Evolutionary conservation across 176 grass and related monocot species (phyloP), one percentile per base, ranked within the genome.

Genomic region (Rhynchospora breviuscula): DNA sequence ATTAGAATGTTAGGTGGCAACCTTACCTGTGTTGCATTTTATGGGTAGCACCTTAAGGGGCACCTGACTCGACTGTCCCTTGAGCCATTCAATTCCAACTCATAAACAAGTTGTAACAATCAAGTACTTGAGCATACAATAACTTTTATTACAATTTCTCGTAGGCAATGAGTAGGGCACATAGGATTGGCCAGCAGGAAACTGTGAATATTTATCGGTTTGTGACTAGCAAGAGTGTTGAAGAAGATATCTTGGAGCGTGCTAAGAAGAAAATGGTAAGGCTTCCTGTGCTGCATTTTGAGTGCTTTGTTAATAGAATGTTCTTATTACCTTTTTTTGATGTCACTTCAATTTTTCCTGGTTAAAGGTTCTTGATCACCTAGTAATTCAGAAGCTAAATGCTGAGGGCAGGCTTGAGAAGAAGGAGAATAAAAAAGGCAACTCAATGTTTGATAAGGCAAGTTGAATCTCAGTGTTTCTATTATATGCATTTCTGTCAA

Each of bases 381-480:
- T 98, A 23, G 96, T 98, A 46, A 98, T 98, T 93, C 96, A 99
- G 88, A 99, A 99, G 84, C 70, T 99, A 77, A 99, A 99, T 90
- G 96, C 96, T 83, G 96, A 99, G 85, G 96, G 96, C 3, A 93
- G 96, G 60, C 96, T 99, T 22, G 96, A 99, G 88, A 99, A 99
- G 88, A 99, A 99, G 88, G 96, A 99, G 87, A 87, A 92, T n/a
- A 99, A 99, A 85, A 99, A 99, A 63, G 96, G 96, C 43, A 92
- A 82, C 63, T 93, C 96, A 43, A 83, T 99, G 86, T 99, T 99
- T 89, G 96, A 99, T 66, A 99, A 99, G 91, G 96, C 86, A 84
- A 84, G 15, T 59, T 79, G 67, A 71, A n/a, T 15, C 35, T 47
- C 43, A 71, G 43, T 71, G 43, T 71, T 46, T 47, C 67, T 71